phyloP scores from a whole-genome alignment of 257 asterid species.

The Scutellaria galericulata region DNA sequence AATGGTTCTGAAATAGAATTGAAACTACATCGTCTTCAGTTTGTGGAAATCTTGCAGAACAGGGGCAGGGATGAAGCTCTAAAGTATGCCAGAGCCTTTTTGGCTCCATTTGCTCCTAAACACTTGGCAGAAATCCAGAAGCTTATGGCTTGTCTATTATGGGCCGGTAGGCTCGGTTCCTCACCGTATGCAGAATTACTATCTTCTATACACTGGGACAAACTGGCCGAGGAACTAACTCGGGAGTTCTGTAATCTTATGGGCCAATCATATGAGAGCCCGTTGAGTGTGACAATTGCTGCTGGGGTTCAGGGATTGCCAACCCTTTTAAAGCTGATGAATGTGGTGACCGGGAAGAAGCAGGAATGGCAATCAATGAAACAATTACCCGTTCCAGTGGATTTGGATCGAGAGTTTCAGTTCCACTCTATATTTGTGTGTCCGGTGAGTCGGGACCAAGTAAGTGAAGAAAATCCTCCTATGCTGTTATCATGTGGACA shows the following conservation, averaged over 20 bases:
- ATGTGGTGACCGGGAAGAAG: slow-evolving; percentile 75
- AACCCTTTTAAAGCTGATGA: slow-evolving; percentile 78
- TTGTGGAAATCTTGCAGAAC: slow-evolving; percentile 76
- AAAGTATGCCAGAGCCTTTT: slow-evolving; percentile 62
- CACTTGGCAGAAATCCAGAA: slow-evolving; percentile 79
- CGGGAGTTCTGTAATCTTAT: slow-evolving; percentile 79
- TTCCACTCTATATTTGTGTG: slow-evolving; percentile 90
- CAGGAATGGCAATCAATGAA: slow-evolving; percentile 95
- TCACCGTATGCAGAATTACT: slow-evolving; percentile 80
- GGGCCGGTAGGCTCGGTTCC: slow-evolving; percentile 76
- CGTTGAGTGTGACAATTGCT: slow-evolving; percentile 72
- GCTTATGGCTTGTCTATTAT: slow-evolving; percentile 79
- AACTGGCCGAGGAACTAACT: slow-evolving; percentile 66
- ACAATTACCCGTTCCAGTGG: slow-evolving; percentile 86
- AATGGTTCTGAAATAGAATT: slow-evolving; percentile 76
- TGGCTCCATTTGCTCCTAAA: slow-evolving; percentile 65
- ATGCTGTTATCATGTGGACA: slow-evolving; percentile 93
- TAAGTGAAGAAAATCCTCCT: slow-evolving; percentile 87
- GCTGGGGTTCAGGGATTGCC: slow-evolving; percentile 94
- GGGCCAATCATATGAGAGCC: slow-evolving; percentile 78
- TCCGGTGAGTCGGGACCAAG: slow-evolving; percentile 92
- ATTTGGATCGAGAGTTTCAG: slow-evolving; percentile 81
- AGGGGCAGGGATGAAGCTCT: slow-evolving; percentile 76
- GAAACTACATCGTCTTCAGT: slow-evolving; percentile 80
- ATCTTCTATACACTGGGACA: slow-evolving; percentile 73